Evolutionary conservation across 805 yeast genomes (phyloP), one percentile per base, ranked within the genome.

Genomic region (Candida incommunis): DNA sequence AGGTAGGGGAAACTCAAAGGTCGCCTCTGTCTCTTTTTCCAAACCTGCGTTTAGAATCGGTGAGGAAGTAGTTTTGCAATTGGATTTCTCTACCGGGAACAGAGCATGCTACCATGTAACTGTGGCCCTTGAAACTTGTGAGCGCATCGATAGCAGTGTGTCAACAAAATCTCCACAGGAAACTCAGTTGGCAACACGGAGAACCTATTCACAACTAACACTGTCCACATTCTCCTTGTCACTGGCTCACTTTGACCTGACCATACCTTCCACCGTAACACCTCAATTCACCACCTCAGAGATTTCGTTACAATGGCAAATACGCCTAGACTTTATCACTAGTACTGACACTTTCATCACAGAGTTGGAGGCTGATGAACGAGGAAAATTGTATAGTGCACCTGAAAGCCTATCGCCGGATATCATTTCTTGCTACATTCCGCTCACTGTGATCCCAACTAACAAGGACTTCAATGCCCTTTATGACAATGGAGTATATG

Each of bases 61-160:
- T 1, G 76, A 71, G 37, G 63, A 65, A n/a, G 62, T 75, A 13
- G 62, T 63, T 29, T 40, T 72, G 15, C 51, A 51, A 16, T 53
- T 65, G 40, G 68, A 60, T 48, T 65, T 66, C 16, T 47, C 58
- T 4, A 48, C 53, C 5, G 53, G 61, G 5, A 31, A 31, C 20
- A 9, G 13, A 18, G 5, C 18, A 5, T 60, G 64, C 45, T 56
- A 57, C 41, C 67, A 63, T 45, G 61, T 71, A 1, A 66, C 61
- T 1, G 64, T 60, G 3, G 51, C 54, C n/a, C 45, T 62, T 16
- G 66, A 63, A 41, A 62, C 65, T 4, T 52, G 55, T 2, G 67
- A 62, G 46, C 43, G 35, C 13, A 46, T 62, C 22, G 50, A 47
- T 31, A 41, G 47, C 3, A 41, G 44, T 21, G 47, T 58, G 20